phyloP scores from a whole-genome alignment of 1,139 yeast genomes.

The Neolecta irregularis region DNA sequence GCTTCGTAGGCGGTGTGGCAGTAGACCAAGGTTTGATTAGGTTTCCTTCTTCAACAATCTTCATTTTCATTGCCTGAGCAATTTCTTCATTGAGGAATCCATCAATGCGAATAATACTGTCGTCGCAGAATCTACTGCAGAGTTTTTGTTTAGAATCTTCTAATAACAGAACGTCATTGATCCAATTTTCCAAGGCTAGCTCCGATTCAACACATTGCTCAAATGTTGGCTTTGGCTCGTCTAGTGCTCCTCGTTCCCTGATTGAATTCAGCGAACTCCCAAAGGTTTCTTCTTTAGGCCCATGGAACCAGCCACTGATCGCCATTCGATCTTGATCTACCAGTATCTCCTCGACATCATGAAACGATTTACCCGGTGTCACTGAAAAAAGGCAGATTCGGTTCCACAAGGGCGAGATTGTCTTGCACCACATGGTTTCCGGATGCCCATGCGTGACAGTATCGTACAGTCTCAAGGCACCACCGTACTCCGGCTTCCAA shows the following conservation, averaged over 20 bases:
- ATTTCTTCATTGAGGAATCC: constrained; percentile 7
- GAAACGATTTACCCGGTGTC: constrained; percentile 91
- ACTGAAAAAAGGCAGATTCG: constrained; percentile 92
- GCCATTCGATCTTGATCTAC: constrained; percentile 80
- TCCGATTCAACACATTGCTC: constrained; percentile 6
- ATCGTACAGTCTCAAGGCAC: constrained; percentile 75
- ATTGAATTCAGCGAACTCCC: constrained; percentile 38
- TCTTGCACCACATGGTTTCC: constrained; percentile 50
- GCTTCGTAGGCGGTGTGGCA: constrained; percentile 89
- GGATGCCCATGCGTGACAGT: constrained; percentile 85
- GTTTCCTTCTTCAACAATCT: constrained; percentile 46
- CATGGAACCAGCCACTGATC: constrained; percentile 97
- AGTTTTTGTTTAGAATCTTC: no score
- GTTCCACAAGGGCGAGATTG: constrained; percentile 82
- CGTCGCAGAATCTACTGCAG: constrained; percentile 9
- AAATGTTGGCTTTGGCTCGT: constrained; percentile 12
- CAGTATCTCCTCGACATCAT: constrained; percentile 92
- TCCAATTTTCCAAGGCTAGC: constrained; percentile 1
- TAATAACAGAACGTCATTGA: constrained; percentile 4
- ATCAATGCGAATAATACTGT: constrained; percentile 11
- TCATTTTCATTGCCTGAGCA: constrained; percentile 1
- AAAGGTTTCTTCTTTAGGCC: constrained; percentile 82
- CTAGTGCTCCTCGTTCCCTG: constrained; percentile 10
- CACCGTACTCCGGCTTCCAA: constrained; percentile 87
- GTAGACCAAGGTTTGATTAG: constrained; percentile 96